Evolutionary conservation across 371 early-diverging fungal species (phyloP).

Genomic region (Lichtheimia ornata): DNA sequence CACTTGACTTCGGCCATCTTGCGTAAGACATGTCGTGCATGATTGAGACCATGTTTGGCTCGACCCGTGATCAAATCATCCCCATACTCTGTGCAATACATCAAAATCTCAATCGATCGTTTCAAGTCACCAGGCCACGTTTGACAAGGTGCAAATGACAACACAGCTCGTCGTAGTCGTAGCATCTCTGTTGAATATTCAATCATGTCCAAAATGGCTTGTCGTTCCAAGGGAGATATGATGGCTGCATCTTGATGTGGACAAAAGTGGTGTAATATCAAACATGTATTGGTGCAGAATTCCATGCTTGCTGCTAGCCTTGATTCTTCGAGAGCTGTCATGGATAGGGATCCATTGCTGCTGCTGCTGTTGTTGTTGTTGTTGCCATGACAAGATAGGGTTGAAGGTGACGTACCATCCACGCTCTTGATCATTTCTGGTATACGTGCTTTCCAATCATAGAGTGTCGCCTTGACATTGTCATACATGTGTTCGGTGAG

Average conservation of each 20-base stretch:
- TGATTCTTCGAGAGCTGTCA: too few species aligned
- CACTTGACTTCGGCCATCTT: slow-evolving; percentile 30
- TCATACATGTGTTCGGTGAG: slow-evolving; percentile 14
- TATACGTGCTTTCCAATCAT: slow-evolving; percentile 13
- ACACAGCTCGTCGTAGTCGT: slow-evolving; percentile 20
- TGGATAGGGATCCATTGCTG: too few species aligned
- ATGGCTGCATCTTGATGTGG: slow-evolving; percentile 5
- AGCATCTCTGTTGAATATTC: slow-evolving; percentile 26
- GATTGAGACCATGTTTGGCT: slow-evolving; percentile 25
- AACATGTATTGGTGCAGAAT: slow-evolving; percentile 25
- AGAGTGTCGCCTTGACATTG: slow-evolving; percentile 10
- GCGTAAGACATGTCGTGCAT: slow-evolving; percentile 21
- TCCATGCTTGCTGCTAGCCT: slow-evolving; percentile 20
- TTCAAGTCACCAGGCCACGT: slow-evolving; percentile 31
- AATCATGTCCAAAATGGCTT: slow-evolving; percentile 20
- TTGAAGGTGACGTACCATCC: too few species aligned
- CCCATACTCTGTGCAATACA: slow-evolving; percentile 17
- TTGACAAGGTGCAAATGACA: slow-evolving; percentile 22
- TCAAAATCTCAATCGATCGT: slow-evolving; percentile 24
- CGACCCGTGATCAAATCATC: slow-evolving; percentile 19
- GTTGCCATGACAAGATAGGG: too few species aligned
- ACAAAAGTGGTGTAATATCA: slow-evolving; percentile 21
- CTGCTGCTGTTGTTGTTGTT: too few species aligned
- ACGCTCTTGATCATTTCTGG: not conserved
- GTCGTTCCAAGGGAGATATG: slow-evolving; percentile 18